Base-by-base conservation (phyloP, 2,329 filamentous ascomycete species). In the Cladorrhinum sp. region DNA sequence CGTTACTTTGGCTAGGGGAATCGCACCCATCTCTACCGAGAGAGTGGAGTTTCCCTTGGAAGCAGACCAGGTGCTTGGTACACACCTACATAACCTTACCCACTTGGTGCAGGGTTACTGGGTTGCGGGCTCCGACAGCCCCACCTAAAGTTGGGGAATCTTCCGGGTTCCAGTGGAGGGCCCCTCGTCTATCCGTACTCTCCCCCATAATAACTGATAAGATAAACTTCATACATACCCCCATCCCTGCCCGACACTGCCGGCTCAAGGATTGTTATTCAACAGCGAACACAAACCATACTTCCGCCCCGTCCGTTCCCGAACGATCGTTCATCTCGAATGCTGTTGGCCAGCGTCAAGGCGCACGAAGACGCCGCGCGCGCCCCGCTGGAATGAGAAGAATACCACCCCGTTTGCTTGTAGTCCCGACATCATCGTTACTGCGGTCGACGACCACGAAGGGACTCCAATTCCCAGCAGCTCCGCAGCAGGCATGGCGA, bases 381-480 rank as follows among this genome's bases (percentile, higher is more conserved):
- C 66, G 36, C 38, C 66, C 67, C 71, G 72, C 71, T 73, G 77
- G 77, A 71, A 79, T 80, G 77, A 78, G 75, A 73, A 77, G 73
- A 71, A 67, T 74, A 74, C 66, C 70, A 70, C 68, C 72, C 65
- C 69, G 67, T 66, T 65, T 72, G 66, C 71, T 45, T 18, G 16
- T 72, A 70, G 72, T 71, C 63, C 59, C 65, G 64, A 65, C 65
- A 66, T 58, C 59, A 59, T 60, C 64, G 58, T 60, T 55, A 58
- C 55, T 58, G 62, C 54, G 61, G 60, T 24, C 48, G 23, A 50
- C 59, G 48, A 53, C 52, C 49, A 32, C 41, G 41, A 18, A 13
- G 8, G n/a, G 41, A 45, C 18, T 45, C 41, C 41, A 45, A 18
- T 45, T 57, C 58, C 41, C 63, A 61, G 57, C 50, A 41, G 27